Conservation (phyloP, 768 basidiomycete genomes). For the Mrakia gelida region DNA sequence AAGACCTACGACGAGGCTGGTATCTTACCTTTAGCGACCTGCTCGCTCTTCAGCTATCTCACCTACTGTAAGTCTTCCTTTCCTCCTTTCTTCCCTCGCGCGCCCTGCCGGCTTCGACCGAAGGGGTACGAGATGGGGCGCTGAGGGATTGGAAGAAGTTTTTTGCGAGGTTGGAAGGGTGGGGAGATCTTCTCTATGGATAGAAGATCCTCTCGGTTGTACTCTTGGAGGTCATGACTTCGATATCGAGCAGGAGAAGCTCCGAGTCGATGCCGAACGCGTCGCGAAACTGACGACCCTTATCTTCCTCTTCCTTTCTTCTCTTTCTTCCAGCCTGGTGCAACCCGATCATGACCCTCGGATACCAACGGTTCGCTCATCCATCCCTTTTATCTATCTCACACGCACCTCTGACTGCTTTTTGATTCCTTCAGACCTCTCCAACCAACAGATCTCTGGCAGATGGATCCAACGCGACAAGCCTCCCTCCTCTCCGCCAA, state of each 20-base stretch:
- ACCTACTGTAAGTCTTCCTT: constrained; percentile 18
- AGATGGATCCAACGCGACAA: constrained; percentile 60
- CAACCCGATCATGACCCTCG: constrained; percentile 40
- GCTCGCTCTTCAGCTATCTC: constrained; percentile 19
- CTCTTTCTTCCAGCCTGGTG: constrained; percentile 21
- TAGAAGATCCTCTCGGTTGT: no score
- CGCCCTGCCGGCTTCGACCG: neutral
- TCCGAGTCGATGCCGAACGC: neutral
- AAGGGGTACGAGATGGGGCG: neutral
- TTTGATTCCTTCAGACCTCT: constrained; percentile 49
- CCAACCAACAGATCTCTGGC: constrained; percentile 74
- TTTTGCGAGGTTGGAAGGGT: neutral
- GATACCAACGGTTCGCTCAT: constrained; percentile 56
- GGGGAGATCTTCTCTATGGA: neutral
- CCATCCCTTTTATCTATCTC: no score
- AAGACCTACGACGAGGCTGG: constrained; percentile 14
- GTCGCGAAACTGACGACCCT: neutral
- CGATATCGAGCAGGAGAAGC: no score
- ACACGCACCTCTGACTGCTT: no score
- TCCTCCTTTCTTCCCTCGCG: neutral
- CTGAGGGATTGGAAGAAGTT: neutral
- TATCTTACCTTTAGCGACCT: constrained; percentile 18
- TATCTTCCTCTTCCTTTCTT: neutral
- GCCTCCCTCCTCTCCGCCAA: constrained; percentile 59
- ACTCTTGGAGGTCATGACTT: no score